Base-by-base conservation (phyloP, 108 stramenopile genomes). In the Nannochloropsis gaditana region DNA sequence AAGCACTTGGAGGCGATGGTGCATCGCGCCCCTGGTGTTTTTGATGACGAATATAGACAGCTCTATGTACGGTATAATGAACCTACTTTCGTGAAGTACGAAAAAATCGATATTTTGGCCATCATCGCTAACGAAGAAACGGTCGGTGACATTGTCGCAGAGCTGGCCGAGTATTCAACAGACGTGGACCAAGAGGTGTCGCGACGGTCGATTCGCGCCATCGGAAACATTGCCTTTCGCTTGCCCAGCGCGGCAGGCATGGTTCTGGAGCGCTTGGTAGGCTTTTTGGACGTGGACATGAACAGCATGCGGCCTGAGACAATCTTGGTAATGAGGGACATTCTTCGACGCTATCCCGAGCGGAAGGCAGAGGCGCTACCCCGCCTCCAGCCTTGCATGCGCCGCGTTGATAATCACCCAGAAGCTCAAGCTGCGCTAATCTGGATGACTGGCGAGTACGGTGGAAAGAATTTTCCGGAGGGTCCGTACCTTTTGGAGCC, bases 401-500 rank as follows among this genome's bases (percentile, higher is more conserved):
- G 92, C 80, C 94, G 93, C 79, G 88, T 96, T 5, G 89, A 91
- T 44, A 88, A 91, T 82, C 10, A 45, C 17, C 79, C 95, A 96
- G 81, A 91, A 93, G n/a, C 84, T 45, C 41, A 95, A 82, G 95
- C 97, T 41, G 94, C 95, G 44, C 89, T 97, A 45, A 92, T 99
- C 43, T 97, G 95, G 90, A 90, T 99, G 85, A 84, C 99, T 19
- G 99, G 97, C n/a, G 97, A 99, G 91, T 98, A 94, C 87, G 97
- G 98, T 17, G 94, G 93, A 17, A 87, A 94, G 42, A n/a, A n/a
- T 2, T 91, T 98, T 43, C 84, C 89, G 31, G 96, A 97, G 81
- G 97, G 98, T 3, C 99, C 99, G 2, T 99, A 99, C 91, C 91
- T 95, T n/a, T 87, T 99, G 79, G 99, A 99, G 90, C 94, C 93